Evolutionary conservation across 805 yeast species (phyloP), one percentile per base, ranked within the genome.

Genomic region (Ogataea kodamae): DNA sequence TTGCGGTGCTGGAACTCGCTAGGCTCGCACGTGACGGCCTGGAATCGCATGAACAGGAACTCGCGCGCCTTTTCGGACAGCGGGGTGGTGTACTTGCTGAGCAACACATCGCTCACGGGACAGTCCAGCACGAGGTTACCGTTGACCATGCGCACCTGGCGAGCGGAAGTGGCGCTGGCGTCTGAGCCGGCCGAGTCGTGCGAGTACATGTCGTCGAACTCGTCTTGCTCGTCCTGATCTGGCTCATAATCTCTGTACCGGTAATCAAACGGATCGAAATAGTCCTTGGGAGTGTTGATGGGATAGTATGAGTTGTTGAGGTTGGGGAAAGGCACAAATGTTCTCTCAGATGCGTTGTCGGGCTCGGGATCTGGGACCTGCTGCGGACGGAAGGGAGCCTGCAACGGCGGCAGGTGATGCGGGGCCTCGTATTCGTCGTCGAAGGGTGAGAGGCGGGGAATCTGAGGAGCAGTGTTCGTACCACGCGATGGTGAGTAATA

Each of bases 1-100:
- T 77, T 74, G 43, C 72, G 72, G 7, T 48, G 46, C 12, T 59
- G 63, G 52, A 84, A 85, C 35, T 80, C 76, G 8, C 75, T 68
- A 0, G 97, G 97, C 43, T 90, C 94, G 57, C 95, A 82, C 1
- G 97, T 90, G 13, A 85, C 88, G 0, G 96, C 97, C 37, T 92
- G 86, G 60, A 89, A 90, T 57, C 97, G 73, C 90, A 90, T 81
- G 50, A 81, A 86, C 20, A 77, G 70, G 68, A 81, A 82, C 65
- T 90, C 89, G 55, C 68, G 62, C 56, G 46, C 62, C 25, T 49
- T 66, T 47, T 40, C 73, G 52, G 53, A 68, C 62, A 50, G 65
- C 54, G 35, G 74, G 61, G 43, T 56, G 29, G 65, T 57, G 49
- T 72, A 80, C 48, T 74, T 75, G 29, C 40, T 60, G 25, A 82